These are phyloP conservation scores for Chamaenerion angustifolium DNA, from an alignment of 345 rosid species.

Conservation along the genomic window DNA sequence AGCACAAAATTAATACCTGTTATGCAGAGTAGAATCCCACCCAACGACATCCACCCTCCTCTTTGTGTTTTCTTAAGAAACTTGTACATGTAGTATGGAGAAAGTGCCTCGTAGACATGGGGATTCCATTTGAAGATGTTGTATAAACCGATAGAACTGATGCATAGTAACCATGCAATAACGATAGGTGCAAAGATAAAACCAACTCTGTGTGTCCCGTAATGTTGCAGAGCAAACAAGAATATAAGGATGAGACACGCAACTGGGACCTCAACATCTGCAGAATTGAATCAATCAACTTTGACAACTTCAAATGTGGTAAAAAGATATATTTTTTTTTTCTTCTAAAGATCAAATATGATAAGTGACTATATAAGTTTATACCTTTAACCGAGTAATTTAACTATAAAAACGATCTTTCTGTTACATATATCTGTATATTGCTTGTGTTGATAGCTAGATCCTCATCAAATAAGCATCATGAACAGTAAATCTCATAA, in stretches of 20 bases:
- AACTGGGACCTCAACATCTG: slow-evolving; percentile 79
- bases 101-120: slow-evolving; percentile 81
- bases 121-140: slow-evolving; percentile 90
- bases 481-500: no score
- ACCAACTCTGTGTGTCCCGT: slow-evolving; percentile 77
- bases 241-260: slow-evolving; percentile 56
- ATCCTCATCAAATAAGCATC: no score
- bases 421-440: no score
- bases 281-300: slow-evolving; percentile 10
- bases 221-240: slow-evolving; percentile 73
- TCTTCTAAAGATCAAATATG: no score
- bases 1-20: slow-evolving; percentile 36
- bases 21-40: slow-evolving; percentile 87
- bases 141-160: slow-evolving; percentile 75
- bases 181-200: slow-evolving; percentile 78
- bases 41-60: slow-evolving; percentile 99
- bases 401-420: no score
- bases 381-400: no score
- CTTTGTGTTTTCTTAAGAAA: slow-evolving; percentile 74
- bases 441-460: no score
- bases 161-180: slow-evolving; percentile 67
- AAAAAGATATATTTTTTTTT: no score
- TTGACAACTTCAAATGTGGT: no score
- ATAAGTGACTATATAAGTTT: no score
- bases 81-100: slow-evolving; percentile 83